Evolutionary conservation across 2,329 filamentous ascomycete genomes (phyloP).

Genomic region (Talaromyces piceae): DNA sequence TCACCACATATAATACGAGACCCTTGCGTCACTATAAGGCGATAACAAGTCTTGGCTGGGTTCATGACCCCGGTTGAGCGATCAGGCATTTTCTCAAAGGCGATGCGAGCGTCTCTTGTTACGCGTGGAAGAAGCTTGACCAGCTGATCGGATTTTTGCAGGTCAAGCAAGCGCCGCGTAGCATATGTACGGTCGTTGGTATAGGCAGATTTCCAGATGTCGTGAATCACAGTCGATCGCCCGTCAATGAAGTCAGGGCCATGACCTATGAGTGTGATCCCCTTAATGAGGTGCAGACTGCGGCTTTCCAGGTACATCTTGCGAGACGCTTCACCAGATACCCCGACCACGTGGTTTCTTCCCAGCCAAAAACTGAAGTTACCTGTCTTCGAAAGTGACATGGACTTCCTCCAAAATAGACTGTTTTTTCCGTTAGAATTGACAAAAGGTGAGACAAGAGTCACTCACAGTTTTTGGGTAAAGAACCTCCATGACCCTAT

Average conservation of each 20-base stretch:
- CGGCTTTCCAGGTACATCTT: slow-evolving; percentile 4
- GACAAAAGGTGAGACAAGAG: neutral
- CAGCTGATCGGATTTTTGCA: neutral
- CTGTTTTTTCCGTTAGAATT: neutral
- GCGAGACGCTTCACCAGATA: slow-evolving; percentile 3
- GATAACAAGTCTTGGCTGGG: neutral
- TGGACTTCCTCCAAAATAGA: neutral
- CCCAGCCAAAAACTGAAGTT: slow-evolving; percentile 9
- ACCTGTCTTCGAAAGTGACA: neutral
- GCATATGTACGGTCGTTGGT: slow-evolving; percentile 1
- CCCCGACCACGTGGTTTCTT: slow-evolving; percentile 4
- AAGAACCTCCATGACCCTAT: slow-evolving; percentile 5
- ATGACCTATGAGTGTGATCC: neutral
- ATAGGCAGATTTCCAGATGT: neutral
- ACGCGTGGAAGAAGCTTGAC: neutral
- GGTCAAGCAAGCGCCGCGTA: slow-evolving; percentile 1
- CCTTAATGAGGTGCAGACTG: neutral
- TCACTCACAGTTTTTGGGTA: neutral
- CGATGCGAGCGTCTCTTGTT: neutral
- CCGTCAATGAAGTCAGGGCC: slow-evolving; percentile 1
- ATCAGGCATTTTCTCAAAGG: neutral
- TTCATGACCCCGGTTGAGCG: neutral
- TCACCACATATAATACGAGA: neutral
- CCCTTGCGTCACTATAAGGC: neutral
- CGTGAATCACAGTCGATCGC: neutral